Evolutionary conservation across 768 basidiomycete species (phyloP).

Genomic region (Phallus indusiatus): DNA sequence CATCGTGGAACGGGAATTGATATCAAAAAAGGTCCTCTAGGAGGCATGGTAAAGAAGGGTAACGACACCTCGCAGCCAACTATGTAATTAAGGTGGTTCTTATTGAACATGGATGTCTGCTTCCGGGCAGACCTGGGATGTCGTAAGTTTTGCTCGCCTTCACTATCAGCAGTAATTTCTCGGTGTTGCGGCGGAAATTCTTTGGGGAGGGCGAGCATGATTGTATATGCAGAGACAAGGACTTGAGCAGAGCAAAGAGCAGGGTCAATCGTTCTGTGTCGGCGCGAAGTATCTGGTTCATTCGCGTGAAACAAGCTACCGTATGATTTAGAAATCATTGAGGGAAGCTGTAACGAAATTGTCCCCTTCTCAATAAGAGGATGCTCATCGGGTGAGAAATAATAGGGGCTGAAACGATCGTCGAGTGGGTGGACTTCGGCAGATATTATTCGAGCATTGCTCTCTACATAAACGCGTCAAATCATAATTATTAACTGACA

Average conservation of each 20-base stretch:
- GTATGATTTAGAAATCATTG: constrained; percentile 52
- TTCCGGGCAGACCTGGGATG: background rate
- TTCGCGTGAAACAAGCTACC: constrained; percentile 41
- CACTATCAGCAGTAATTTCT: constrained; percentile 15
- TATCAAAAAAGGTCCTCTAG: constrained; percentile 65
- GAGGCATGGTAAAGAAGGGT: constrained; percentile 58
- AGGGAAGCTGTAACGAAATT: constrained; percentile 55
- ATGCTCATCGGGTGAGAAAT: constrained; percentile 53
- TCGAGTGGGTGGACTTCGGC: constrained; percentile 74
- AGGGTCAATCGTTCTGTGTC: constrained; percentile 34
- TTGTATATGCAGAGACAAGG: constrained; percentile 65
- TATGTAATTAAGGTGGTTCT: constrained; percentile 62
- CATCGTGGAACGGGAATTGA: constrained; percentile 73
- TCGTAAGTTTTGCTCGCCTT: constrained; percentile 2
- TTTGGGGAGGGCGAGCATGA: constrained; percentile 68
- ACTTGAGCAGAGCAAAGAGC: constrained; percentile 64
- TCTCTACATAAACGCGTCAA: constrained; percentile 38
- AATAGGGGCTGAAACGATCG: constrained; percentile 59
- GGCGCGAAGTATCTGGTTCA: constrained; percentile 28
- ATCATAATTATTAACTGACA: background rate
- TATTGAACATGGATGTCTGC: constrained; percentile 41
- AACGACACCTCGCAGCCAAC: constrained; percentile 71
- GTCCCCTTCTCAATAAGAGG: constrained; percentile 63
- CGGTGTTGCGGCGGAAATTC: constrained; percentile 33
- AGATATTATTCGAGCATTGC: constrained; percentile 63